Percentiles rank a stretch among this genome's conserved stretches.
phyloP scores from a whole-genome alignment of 768 basidiomycete genomes.

The Auricularia sp. region DNA sequence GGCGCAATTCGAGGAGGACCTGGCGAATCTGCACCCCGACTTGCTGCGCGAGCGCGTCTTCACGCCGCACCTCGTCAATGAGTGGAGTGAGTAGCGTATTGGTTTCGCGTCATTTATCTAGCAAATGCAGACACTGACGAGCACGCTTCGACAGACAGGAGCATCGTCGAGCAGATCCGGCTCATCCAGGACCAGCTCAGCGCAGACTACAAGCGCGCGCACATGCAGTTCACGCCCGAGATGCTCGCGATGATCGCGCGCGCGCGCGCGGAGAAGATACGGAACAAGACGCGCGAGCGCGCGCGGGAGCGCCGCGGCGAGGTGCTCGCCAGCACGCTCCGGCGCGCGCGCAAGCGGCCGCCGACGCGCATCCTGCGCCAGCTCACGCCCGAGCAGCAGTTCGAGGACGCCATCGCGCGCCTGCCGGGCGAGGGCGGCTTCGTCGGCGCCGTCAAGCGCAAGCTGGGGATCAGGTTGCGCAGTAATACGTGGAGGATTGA shows the following conservation, averaged over 20 bases:
- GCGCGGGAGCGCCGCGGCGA: constrained; percentile 57
- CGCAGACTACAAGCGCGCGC: constrained; percentile 33
- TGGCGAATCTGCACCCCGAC: constrained; percentile 6
- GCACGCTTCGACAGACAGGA: constrained; percentile 21
- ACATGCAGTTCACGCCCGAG: constrained; percentile 34
- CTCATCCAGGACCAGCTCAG: constrained; percentile 25
- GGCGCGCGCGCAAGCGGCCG: constrained; percentile 42
- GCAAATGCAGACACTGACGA: neutral
- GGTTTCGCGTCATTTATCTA: neutral
- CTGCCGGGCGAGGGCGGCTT: constrained; percentile 60
- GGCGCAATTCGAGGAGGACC: constrained; percentile 25
- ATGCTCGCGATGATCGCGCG: constrained; percentile 39
- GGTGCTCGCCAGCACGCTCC: constrained; percentile 36
- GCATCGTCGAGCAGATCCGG: constrained; percentile 22
- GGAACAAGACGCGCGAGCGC: constrained; percentile 54
- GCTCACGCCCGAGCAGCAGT: constrained; percentile 40
- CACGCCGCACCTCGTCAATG: constrained; percentile 8
- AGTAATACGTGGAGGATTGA: constrained; percentile 26
- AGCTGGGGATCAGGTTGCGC: constrained; percentile 40
- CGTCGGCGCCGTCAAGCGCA: constrained; percentile 51
- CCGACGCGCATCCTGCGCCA: constrained; percentile 49
- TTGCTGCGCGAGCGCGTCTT: constrained; percentile 14
- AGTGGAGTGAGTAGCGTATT: constrained; percentile 34
- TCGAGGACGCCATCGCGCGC: constrained; percentile 39
- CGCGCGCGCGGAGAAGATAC: constrained; percentile 50